Conservation (phyloP, 345 rosid species). For the Pugionium dolabratum region DNA sequence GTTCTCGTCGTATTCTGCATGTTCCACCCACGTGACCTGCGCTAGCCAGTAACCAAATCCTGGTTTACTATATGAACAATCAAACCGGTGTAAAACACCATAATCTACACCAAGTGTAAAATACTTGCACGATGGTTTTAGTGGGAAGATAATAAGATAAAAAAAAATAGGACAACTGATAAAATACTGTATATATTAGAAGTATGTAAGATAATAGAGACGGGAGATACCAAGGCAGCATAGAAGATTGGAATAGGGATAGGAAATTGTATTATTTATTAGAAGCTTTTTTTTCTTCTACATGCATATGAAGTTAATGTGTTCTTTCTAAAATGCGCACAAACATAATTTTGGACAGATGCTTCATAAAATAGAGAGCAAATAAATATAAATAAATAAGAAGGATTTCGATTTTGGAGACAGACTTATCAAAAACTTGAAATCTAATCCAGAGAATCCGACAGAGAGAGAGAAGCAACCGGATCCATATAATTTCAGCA, state of each 20-base stretch:
- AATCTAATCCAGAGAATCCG: constrained; percentile 44
- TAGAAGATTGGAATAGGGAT: constrained; percentile 32
- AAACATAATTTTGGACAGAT: constrained; percentile 39
- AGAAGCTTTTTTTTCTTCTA: constrained; percentile 11
- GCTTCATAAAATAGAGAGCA: constrained; percentile 35
- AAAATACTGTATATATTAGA: neutral
- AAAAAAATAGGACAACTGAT: constrained; percentile 22
- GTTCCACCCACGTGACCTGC: constrained; percentile 56
- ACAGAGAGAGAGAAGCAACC: constrained; percentile 60
- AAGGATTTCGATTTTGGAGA: constrained; percentile 24
- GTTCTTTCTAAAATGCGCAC: constrained; percentile 41
- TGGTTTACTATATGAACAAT: constrained; percentile 8
- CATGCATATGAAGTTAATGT: constrained; percentile 40
- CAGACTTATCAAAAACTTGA: constrained; percentile 66
- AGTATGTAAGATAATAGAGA: constrained; percentile 7
- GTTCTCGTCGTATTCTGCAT: constrained; percentile 61
- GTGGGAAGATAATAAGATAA: constrained; percentile 6
- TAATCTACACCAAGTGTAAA: neutral
- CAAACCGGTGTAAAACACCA: constrained; percentile 13
- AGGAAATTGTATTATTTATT: constrained; percentile 30
- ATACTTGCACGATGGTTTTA: neutral
- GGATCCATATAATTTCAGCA: constrained; percentile 41
- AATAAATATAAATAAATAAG: constrained; percentile 8
- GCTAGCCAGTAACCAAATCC: constrained; percentile 19
- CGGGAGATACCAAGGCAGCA: constrained; percentile 33